Percentiles rank a stretch among this genome's conserved stretches.
Evolutionary conservation across 495 filamentous ascomycete species (phyloP).

Genomic region (Letharia columbiana): DNA sequence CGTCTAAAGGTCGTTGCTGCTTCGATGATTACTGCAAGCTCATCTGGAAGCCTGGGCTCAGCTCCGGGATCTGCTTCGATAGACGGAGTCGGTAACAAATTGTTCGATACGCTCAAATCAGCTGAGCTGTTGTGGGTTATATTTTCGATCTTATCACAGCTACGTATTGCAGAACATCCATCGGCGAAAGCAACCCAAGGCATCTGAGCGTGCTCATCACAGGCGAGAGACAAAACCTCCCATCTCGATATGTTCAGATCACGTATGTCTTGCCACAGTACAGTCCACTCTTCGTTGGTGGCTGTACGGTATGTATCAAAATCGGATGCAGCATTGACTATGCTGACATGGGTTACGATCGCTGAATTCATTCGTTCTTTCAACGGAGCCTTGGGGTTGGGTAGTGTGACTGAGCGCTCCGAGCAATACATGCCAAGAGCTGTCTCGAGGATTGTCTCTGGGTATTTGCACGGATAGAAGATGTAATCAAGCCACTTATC

Average conservation of each 20-base stretch:
- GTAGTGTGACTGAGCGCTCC: constrained; percentile 36
- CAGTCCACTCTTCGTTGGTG: constrained; percentile 76
- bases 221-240: constrained; percentile 66
- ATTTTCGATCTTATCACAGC: constrained; percentile 68
- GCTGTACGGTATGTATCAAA: constrained; percentile 60
- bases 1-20: constrained; percentile 51
- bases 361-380: constrained; percentile 61
- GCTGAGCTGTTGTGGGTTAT: constrained; percentile 39
- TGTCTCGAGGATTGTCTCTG: constrained; percentile 68
- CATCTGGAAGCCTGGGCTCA: constrained; percentile 23
- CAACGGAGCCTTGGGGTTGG: constrained; percentile 45
- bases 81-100: constrained; percentile 20
- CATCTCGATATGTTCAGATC: constrained; percentile 81
- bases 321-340: constrained; percentile 54
- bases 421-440: constrained; percentile 66
- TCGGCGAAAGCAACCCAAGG: constrained; percentile 79
- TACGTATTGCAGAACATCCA: constrained; percentile 63
- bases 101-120: constrained; percentile 6
- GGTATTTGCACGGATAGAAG: constrained; percentile 71
- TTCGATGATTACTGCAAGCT: constrained; percentile 42
- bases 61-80: constrained; percentile 19
- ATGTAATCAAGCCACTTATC: constrained; percentile 68
- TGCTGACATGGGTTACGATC: constrained; percentile 52
- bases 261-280: constrained; percentile 73
- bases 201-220: constrained; percentile 59